These are phyloP conservation scores for Sphaerulina populicola DNA, from an alignment of 2,329 filamentous ascomycete species.

Conservation along the genomic window DNA sequence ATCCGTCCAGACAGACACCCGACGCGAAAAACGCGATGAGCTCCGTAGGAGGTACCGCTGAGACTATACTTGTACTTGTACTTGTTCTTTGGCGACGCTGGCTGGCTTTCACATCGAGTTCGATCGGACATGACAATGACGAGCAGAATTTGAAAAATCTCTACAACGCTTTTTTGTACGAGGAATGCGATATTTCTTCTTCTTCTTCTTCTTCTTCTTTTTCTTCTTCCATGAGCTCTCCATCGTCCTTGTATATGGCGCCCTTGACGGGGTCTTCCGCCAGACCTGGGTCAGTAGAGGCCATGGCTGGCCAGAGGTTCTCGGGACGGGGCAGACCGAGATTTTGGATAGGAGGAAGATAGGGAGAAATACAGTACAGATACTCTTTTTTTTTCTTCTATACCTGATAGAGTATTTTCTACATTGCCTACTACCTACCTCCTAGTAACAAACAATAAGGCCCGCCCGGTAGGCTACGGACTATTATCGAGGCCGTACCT, in stretches of 20 bases:
- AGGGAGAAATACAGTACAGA: too few relatives aligned
- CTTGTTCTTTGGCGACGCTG: conserved; percentile 47
- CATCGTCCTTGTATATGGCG: conserved; percentile 20
- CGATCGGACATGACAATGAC: conserved; percentile 58
- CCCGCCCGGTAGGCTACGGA: too few relatives aligned
- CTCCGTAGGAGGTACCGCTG: too few relatives aligned
- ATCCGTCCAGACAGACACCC: conserved; percentile 59
- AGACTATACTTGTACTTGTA: conserved; percentile 62
- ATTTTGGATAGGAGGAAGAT: conserved; percentile 1
- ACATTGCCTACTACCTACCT: too few relatives aligned
- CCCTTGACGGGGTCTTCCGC: conserved; percentile 31
- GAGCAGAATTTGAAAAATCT: conserved; percentile 56
- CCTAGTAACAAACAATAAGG: too few relatives aligned
- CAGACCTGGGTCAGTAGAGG: conserved; percentile 30
- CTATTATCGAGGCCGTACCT: too few relatives aligned
- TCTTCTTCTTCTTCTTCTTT: too few relatives aligned
- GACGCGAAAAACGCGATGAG: conserved; percentile 58
- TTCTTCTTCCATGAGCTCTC: conserved; percentile 18
- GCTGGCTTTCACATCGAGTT: conserved; percentile 52
- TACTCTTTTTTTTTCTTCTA: too few relatives aligned
- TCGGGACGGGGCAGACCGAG: conserved; percentile 9
- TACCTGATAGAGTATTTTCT: too few relatives aligned
- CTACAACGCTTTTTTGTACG: conserved; percentile 53
- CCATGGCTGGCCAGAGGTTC: conserved; percentile 25
- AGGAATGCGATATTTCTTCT: conserved; percentile 59